Base-by-base conservation (phyloP, 208 protist genomes). In the Kentomonas sorsogonicus region DNA sequence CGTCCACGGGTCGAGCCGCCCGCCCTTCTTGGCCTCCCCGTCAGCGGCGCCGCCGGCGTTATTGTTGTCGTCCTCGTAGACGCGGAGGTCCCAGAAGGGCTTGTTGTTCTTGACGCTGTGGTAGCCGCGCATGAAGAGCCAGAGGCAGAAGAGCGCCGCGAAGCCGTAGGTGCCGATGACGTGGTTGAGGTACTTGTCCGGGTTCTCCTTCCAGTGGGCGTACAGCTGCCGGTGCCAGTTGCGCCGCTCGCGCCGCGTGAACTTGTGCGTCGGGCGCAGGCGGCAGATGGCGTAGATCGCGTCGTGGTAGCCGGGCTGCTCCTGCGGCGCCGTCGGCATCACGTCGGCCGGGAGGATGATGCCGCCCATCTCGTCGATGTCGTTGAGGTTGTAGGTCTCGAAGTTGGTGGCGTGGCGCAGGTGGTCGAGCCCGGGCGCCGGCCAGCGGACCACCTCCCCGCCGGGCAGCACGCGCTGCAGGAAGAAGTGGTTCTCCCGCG, bases 401-500 rank as follows among this genome's bases (percentile, higher is more conserved):
- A 91, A 92, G 60, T 95, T 95, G 1, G 83, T 90, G 34, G 86
- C 82, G 59, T 91, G 66, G 56, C 93, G 92, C 13, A 93, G 34
- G 51, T 88, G 76, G 53, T 91, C 73, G 18, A 95, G 69, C 13
- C 89, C 89, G 15, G 85, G 85, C 15, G 83, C 82, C 3, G 55
- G 53, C 83, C 84, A 95, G 22, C 89, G 89, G 13, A 95, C 71
- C 18, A 91, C 81, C 62, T 92, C 84, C 43, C 85, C 89, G 23
- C 65, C 60, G 30, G 65, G 65, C 52, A 95, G 69, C 34, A 95
- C 74, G 43, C 89, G 89, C 52, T 93, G 85, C n/a, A 95, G 61
- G 60, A 91, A 95, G 57, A 92, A 95, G 53, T 92, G 89, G 65
- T 95, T 95, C 59, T 95, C 84, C 13, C 89, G 89, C 16, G 85